Conservation (phyloP, 257 asterid species). For the Scutellaria minor region DNA sequence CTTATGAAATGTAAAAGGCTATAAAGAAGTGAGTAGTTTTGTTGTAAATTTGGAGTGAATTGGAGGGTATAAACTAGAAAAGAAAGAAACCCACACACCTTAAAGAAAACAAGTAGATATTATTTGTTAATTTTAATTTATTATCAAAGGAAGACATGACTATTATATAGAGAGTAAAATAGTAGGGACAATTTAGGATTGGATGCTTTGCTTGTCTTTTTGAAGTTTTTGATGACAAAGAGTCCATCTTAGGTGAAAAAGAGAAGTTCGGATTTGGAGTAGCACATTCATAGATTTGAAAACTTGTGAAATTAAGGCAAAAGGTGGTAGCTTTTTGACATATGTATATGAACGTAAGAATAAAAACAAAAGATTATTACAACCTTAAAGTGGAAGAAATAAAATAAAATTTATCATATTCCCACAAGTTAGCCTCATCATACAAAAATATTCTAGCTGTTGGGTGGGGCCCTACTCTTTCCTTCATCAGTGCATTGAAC, state of each 20-base stretch:
- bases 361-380: background rate
- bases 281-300: constrained; percentile 46
- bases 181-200: constrained; percentile 45
- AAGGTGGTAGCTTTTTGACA: constrained; percentile 37
- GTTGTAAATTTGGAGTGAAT: constrained; percentile 8
- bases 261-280: constrained; percentile 18
- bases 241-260: constrained; percentile 30
- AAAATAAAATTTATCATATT: constrained; percentile 35
- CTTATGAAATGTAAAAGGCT: no score
- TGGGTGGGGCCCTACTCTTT: constrained; percentile 28
- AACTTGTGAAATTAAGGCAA: constrained; percentile 31
- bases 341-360: constrained; percentile 13
- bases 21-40: background rate
- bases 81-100: background rate
- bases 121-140: constrained; percentile 4
- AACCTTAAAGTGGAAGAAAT: constrained; percentile 30
- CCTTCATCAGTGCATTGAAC: constrained; percentile 37
- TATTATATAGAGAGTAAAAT: constrained; percentile 18
- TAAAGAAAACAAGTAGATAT: constrained; percentile 20
- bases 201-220: constrained; percentile 65
- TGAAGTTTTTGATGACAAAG: constrained; percentile 42
- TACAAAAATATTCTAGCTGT: constrained; percentile 18
- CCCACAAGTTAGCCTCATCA: constrained; percentile 46
- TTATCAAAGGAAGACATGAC: constrained; percentile 16
- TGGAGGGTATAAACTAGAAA: background rate